These are phyloP conservation scores for Pyrenophora graminea DNA, from an alignment of 2,329 filamentous ascomycete species.

Conservation along the genomic window DNA sequence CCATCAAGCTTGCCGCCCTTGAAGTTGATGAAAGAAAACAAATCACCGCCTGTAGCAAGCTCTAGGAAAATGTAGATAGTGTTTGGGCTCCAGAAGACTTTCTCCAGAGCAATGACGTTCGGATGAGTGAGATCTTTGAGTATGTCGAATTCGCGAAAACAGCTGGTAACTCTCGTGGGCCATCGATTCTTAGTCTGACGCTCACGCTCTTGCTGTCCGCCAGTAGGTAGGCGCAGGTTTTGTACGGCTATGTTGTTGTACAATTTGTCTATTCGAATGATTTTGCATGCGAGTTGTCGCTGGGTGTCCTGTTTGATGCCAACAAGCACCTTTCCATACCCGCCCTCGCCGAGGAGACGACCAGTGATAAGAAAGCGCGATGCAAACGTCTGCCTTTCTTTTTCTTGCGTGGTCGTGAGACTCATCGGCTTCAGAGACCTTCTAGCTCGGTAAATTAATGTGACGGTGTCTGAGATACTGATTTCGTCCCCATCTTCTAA, in stretches of 20 bases:
- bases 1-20: slow-evolving; percentile 54
- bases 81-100: slow-evolving; percentile 58
- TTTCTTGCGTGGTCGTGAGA: slow-evolving; percentile 34
- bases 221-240: slow-evolving; percentile 11
- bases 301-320: slow-evolving; percentile 57
- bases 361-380: slow-evolving; percentile 55
- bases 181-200: slow-evolving; percentile 20
- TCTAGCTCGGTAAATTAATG: slow-evolving; percentile 32
- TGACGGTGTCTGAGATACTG: slow-evolving; percentile 35
- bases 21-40: slow-evolving; percentile 62
- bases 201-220: neutral
- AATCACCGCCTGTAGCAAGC: slow-evolving; percentile 62
- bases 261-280: slow-evolving; percentile 57
- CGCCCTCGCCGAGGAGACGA: slow-evolving; percentile 59
- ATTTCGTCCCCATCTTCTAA: slow-evolving; percentile 52
- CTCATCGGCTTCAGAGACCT: slow-evolving; percentile 7
- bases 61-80: slow-evolving; percentile 66
- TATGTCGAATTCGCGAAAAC: slow-evolving; percentile 52
- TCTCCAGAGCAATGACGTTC: slow-evolving; percentile 63
- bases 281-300: slow-evolving; percentile 70
- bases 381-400: slow-evolving; percentile 51
- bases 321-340: slow-evolving; percentile 59
- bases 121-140: slow-evolving; percentile 61
- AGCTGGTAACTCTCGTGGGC: slow-evolving; percentile 32
- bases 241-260: slow-evolving; percentile 14